A percentile compares a stretch with the other conserved stretches of the same genome.
phyloP scores from a whole-genome alignment of 1,284 basidiomycete species.

The Lentinus polychrous region DNA sequence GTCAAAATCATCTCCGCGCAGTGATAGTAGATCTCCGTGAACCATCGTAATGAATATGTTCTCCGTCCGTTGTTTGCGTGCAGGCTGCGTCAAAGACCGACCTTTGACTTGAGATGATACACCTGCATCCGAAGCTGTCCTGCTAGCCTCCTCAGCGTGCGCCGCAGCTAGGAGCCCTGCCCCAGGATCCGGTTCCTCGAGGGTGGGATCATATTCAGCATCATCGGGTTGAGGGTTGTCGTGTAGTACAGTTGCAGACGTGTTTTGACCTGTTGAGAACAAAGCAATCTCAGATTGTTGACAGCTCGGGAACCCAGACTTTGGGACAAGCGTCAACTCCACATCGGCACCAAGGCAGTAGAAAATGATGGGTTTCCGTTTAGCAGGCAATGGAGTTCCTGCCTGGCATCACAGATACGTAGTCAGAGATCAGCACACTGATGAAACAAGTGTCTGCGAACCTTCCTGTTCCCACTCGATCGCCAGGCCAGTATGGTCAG shows the following conservation, averaged over 20 bases:
- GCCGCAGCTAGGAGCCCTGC: neutral
- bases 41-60: slow-evolving; percentile 41
- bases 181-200: neutral
- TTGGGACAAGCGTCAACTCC: slow-evolving; percentile 19
- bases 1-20: slow-evolving; percentile 47
- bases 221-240: too few species aligned
- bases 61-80: slow-evolving; percentile 1
- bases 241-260: too few species aligned
- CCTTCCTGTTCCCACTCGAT: slow-evolving; percentile 27
- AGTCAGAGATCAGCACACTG: neutral
- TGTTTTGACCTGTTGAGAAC: too few species aligned
- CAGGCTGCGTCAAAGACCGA: too few species aligned
- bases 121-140: neutral
- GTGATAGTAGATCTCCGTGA: slow-evolving; percentile 48
- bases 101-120: too few species aligned
- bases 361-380: slow-evolving; percentile 14
- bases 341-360: slow-evolving; percentile 28
- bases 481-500: slow-evolving; percentile 29
- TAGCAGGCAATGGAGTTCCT: slow-evolving; percentile 12
- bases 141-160: neutral
- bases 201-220: too few species aligned
- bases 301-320: slow-evolving; percentile 2
- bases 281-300: too few species aligned
- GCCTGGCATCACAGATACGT: neutral
- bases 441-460: slow-evolving; percentile 14